Evolutionary conservation across 495 filamentous ascomycete genomes (phyloP).

Genomic region (Penicillium roqueforti): DNA sequence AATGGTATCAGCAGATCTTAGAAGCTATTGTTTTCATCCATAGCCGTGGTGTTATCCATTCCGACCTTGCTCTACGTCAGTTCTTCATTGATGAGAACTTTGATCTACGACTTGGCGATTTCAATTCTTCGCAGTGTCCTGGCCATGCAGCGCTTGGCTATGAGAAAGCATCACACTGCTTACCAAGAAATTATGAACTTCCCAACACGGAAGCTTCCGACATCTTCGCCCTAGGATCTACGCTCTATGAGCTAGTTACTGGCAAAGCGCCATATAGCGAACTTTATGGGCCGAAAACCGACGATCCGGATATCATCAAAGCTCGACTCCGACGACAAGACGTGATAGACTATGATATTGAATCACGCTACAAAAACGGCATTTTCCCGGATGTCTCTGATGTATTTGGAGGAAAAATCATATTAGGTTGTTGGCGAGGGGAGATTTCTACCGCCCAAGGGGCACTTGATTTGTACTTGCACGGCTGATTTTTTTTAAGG

Average conservation of each 20-base stretch:
- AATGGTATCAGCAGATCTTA: no score
- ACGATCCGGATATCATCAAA: constrained; percentile 1
- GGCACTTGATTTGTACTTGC: constrained; percentile 3
- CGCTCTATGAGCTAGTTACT: constrained; percentile 8
- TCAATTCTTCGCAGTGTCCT: no score
- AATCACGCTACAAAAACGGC: constrained; percentile 6
- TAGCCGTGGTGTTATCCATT: no score
- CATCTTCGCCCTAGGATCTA: constrained; percentile 9
- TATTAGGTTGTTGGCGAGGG: constrained; percentile 4
- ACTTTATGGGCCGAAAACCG: constrained; percentile 1
- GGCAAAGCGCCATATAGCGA: neutral
- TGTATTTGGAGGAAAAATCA: neutral
- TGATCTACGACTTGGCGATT: no score
- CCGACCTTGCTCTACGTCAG: no score
- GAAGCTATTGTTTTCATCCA: no score
- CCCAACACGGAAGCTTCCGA: constrained; percentile 7
- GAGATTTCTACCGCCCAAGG: neutral
- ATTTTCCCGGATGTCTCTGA: constrained; percentile 5
- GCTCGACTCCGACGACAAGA: neutral
- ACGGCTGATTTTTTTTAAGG: no score
- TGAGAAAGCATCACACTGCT: constrained; percentile 5
- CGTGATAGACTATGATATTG: constrained; percentile 9
- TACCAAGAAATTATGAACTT: constrained; percentile 4
- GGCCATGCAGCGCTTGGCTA: constrained; percentile 3
- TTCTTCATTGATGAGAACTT: no score